Conservation (phyloP, 2,329 filamentous ascomycete species). For the Grosmannia penicillata region DNA sequence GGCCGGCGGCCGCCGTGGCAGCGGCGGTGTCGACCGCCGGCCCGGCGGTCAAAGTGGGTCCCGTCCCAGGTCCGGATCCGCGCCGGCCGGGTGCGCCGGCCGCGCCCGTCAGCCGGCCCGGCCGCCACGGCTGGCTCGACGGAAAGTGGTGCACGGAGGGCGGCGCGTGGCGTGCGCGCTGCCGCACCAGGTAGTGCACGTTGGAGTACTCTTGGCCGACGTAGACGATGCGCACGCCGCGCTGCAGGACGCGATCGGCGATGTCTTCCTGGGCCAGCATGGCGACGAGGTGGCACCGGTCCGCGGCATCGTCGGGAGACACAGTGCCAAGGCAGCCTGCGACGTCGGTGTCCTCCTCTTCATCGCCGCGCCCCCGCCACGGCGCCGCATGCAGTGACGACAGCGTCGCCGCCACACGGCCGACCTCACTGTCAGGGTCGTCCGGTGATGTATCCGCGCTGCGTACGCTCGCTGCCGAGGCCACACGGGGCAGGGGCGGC, state of each 20-base stretch:
- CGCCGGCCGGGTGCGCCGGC: too few species aligned
- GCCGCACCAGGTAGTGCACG: conserved; percentile 37
- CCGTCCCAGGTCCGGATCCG: too few species aligned
- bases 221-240: conserved; percentile 25
- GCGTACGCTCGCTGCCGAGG: background rate
- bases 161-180: conserved; percentile 20
- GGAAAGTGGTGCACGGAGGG: conserved; percentile 17
- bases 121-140: conserved; percentile 17
- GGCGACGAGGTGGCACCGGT: conserved; percentile 6
- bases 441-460: background rate
- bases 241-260: conserved; percentile 7
- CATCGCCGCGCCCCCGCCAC: background rate
- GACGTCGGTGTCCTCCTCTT: background rate
- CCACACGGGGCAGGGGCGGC: too few species aligned
- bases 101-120: too few species aligned
- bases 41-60: too few species aligned
- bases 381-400: conserved; percentile 2
- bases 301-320: too few species aligned
- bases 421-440: conserved; percentile 2
- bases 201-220: conserved; percentile 42
- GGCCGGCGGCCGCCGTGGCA: too few species aligned
- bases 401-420: conserved; percentile 5
- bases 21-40: too few species aligned
- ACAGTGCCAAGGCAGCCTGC: conserved; percentile 2
- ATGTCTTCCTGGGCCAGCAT: conserved; percentile 9